Base-by-base conservation (phyloP, 257 asterid species). In the Solanum tacnaense region DNA sequence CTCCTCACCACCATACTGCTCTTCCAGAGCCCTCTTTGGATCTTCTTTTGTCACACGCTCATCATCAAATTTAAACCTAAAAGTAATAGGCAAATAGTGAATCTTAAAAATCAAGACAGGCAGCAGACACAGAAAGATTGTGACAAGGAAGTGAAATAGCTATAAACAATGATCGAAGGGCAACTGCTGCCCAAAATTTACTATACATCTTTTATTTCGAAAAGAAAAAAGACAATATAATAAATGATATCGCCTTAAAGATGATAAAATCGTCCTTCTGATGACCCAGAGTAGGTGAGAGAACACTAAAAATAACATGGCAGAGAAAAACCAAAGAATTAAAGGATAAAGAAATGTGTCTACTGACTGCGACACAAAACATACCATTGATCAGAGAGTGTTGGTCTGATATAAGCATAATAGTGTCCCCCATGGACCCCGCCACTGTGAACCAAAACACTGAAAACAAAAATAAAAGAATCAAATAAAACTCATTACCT, bases 1-100 rank as follows among this genome's bases (percentile, higher is more conserved):
- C 87, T 92, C 94, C 88, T 92, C 94, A 29, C 94, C 94, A 88
- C 94, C 94, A 87, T 88, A 92, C 87, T 92, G 94, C 89, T 92
- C 94, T 86, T 92, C 94, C 88, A 92, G 88, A 49, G 94, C 94
- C 86, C 92, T 88, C 87, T 92, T 92, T 44, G 86, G 36, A 83
- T 90, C 94, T 86, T 92, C 94, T 79, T 90, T 92, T n/a, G 94
- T 89, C 25, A 92, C 94, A 79, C 92, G 90, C 85, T 92, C 94
- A 89, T 92, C 94, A 73, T 92, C 94, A 92, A 92, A 92, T 89
- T 92, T 92, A 87, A 86, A 90, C 94, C 94, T 92, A 84, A 78
- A 86, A 79, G 76, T 56, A 39, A 84, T 82, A 81, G 58, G 68
- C 38, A 81, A 46, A 31, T 52, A 31, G 65, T 9, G 52, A 36